Evolutionary conservation across 805 yeast species (phyloP), one percentile per base, ranked within the genome.

Genomic region (Zygosaccharomyces pseudorouxii): DNA sequence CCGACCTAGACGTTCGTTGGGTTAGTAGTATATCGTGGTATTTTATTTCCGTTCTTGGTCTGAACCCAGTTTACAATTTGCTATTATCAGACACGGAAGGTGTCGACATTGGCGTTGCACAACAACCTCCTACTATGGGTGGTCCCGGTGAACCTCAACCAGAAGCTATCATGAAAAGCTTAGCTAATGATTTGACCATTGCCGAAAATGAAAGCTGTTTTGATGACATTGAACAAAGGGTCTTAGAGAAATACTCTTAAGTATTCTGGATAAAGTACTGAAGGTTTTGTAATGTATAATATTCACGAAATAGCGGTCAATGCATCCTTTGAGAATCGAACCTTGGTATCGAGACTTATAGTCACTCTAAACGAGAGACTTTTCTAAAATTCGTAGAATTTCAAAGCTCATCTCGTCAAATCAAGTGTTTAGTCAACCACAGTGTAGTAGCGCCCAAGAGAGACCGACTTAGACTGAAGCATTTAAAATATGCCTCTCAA

Each of bases 21-120:
- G 98, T 93, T 14, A 84, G 93, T 31, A 82, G 96, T 2, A 84
- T 93, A 18, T 89, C 97, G 4, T 93, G 98, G 98, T 93, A 92
- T 65, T 87, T 93, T 65, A 86, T 92, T 46, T 86, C 89, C 47
- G 78, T 89, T 52, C 67, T 90, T 44, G 98, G 98, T 25, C 75
- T 93, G 51, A 79, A 80, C 55, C 85, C 96, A 0, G 82, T 93
- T 1, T 85, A 84, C 64, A 77, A 86, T 33, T 74, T 92, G 46
- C 54, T 89, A 6, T 75, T 88, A 25, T 53, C 58, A 8, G 57
- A 55, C 12, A 36, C 66, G 58, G 41, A 57, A 40, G 55, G 62
- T 51, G 54, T 58, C 50, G 52, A 56, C 65, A 55, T 57, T 65
- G 72, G 59, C 5, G 41, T 52, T 38, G 36, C 42, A 40, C 60